A percentile compares a stretch with the other conserved stretches of the same genome.
phyloP scores from a whole-genome alignment of 208 protist species.

The Borovskyia barvae region DNA sequence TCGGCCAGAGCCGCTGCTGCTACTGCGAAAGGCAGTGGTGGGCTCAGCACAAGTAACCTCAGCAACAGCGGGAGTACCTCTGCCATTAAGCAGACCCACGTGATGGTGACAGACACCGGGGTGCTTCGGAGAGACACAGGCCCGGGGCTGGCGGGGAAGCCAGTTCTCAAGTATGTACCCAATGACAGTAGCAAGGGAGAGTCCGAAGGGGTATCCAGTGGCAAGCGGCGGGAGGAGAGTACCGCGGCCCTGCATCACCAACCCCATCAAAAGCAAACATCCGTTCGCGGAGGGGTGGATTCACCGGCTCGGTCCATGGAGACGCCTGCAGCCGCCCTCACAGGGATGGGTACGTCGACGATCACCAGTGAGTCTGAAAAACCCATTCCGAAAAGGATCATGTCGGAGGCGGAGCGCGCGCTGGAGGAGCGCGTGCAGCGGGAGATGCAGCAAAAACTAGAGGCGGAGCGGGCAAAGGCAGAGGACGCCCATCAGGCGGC shows the following conservation, averaged over 20 bases:
- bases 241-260: too few species aligned
- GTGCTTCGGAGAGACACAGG: slow-evolving; percentile 9
- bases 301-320: too few species aligned
- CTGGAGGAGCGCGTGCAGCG: slow-evolving; percentile 68
- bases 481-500: slow-evolving; percentile 32
- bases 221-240: too few species aligned
- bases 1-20: background rate
- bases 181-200: background rate
- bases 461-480: slow-evolving; percentile 43
- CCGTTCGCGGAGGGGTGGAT: too few species aligned
- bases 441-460: slow-evolving; percentile 42
- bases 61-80: background rate
- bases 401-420: slow-evolving; percentile 75
- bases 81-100: slow-evolving; percentile 15
- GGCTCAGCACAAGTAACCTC: slow-evolving; percentile 4
- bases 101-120: slow-evolving; percentile 22
- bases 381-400: slow-evolving; percentile 30
- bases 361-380: too few species aligned
- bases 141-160: background rate
- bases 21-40: background rate
- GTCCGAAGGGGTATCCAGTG: too few species aligned
- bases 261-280: too few species aligned
- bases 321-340: too few species aligned
- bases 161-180: background rate
- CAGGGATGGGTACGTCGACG: too few species aligned